These are phyloP conservation scores for Helotiales sp. DNA, from an alignment of 2,329 filamentous ascomycete species.

Conservation along the genomic window DNA sequence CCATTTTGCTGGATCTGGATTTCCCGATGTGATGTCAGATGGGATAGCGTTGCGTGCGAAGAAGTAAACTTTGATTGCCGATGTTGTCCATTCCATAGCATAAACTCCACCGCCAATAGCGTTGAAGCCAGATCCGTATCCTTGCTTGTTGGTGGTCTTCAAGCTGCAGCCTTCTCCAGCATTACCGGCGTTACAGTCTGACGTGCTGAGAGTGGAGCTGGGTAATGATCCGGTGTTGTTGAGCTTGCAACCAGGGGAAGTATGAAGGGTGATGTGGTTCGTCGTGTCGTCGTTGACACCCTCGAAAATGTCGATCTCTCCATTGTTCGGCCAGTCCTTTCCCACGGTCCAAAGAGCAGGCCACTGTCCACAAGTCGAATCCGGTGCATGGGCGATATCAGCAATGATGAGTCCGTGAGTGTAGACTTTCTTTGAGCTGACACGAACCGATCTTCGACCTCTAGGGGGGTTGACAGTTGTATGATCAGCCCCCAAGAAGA, in stretches of 20 bases:
- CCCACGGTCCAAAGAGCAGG: conserved; percentile 64
- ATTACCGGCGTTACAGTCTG: conserved; percentile 61
- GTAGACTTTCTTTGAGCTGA: conserved; percentile 61
- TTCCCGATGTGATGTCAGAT: conserved; percentile 60
- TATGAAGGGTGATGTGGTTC: conserved; percentile 72
- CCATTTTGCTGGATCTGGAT: conserved; percentile 72
- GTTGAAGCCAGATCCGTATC: conserved; percentile 76
- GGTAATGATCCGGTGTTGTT: conserved; percentile 52
- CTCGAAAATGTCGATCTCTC: conserved; percentile 83
- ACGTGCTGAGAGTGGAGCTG: conserved; percentile 49
- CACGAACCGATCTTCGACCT: conserved; percentile 73
- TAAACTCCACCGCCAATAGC: conserved; percentile 70
- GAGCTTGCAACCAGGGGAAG: conserved; percentile 63
- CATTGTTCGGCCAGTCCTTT: conserved; percentile 67
- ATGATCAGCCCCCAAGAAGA: conserved; percentile 75
- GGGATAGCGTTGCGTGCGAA: conserved; percentile 73
- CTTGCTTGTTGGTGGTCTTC: conserved; percentile 53
- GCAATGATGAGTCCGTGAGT: conserved; percentile 61
- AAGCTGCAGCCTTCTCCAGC: conserved; percentile 65
- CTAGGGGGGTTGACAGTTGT: conserved; percentile 57
- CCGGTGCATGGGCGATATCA: conserved; percentile 65
- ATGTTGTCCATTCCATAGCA: conserved; percentile 75
- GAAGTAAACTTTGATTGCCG: conserved; percentile 79
- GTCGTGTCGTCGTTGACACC: conserved; percentile 68
- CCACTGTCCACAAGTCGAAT: conserved; percentile 62